Base-by-base conservation (phyloP, 2,329 filamentous ascomycete genomes). In the Talaromyces islandicus region DNA sequence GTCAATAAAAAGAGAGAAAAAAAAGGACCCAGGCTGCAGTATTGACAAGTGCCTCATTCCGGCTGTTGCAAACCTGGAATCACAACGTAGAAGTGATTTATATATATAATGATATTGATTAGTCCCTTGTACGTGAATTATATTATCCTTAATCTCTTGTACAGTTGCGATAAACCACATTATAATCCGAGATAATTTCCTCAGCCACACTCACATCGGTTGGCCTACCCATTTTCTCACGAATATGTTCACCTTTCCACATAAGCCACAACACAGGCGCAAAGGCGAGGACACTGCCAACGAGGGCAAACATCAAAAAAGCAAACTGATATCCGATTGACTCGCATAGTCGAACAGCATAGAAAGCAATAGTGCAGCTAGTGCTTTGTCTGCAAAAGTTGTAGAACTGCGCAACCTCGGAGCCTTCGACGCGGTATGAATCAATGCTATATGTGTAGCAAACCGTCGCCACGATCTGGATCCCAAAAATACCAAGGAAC, bases 371-470 rank as follows among this genome's bases (percentile, higher is more conserved):
- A 5, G 52, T 54, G 27, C 41, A 57, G 29, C 55, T 57, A n/a
- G 43, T 57, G n/a, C 27, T 57, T 51, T 57, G 55, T 10, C 55
- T 43, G 21, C 55, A 57, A n/a, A 57, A 57, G 10, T 57, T 57
- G 25, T 32, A 57, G 29, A 57, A 57, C 50, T 57, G 55, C 5
- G 55, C 38, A 24, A 57, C 55, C 17, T 57, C 55, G n/a, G 55
- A 57, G 38, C 55, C 30, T 19, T 57, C 55, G 21, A 57, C 41
- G 7, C 55, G 55, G 29, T 57, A 57, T 19, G 51, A 57, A 29
- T 54, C 48, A 35, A 60, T 60, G 17, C 59, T 60, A 35, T 60
- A 60, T 29, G 59, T 60, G 50, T 60, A 60, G 38, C 59, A 58
- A 14, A 60, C 59, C 68, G 64, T 57, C 19, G 55, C 41, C 5